These are phyloP conservation scores for Dacryopinax spathularia DNA, from an alignment of 768 basidiomycete genomes.

Conservation along the genomic window DNA sequence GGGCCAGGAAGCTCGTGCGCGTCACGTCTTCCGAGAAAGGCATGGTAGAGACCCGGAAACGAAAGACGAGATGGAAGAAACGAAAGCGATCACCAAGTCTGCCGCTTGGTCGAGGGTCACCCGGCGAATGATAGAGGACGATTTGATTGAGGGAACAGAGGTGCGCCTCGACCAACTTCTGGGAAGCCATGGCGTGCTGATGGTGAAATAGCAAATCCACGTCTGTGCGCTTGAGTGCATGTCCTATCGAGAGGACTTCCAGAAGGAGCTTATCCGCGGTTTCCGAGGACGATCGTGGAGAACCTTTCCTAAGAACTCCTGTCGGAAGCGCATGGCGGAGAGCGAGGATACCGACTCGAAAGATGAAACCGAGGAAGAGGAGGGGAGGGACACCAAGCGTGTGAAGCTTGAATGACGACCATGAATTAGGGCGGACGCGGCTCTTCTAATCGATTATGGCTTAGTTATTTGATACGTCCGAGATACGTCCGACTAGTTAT, in stretches of 20 bases:
- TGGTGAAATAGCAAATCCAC: background rate
- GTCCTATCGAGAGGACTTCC: background rate
- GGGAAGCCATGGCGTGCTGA: background rate
- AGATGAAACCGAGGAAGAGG: background rate
- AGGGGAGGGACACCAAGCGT: background rate
- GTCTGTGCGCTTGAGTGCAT: background rate
- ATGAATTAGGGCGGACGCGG: background rate
- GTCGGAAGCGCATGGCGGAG: background rate
- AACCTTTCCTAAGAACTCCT: background rate
- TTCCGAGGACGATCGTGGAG: background rate
- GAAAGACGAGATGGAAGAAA: background rate
- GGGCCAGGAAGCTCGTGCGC: background rate
- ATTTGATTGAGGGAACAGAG: background rate
- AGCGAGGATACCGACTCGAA: background rate
- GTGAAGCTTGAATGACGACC: background rate
- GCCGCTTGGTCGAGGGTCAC: background rate
- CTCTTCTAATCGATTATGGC: background rate
- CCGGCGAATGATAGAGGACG: background rate
- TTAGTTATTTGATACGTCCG: too few species aligned
- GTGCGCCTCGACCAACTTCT: background rate
- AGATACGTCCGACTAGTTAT: too few species aligned
- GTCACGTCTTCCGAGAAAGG: background rate
- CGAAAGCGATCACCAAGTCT: background rate
- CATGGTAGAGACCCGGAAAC: background rate
- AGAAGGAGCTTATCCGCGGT: background rate